These are phyloP conservation scores for Talinum fruticosum DNA, from an alignment of 148 eudicot species.

Conservation along the genomic window DNA sequence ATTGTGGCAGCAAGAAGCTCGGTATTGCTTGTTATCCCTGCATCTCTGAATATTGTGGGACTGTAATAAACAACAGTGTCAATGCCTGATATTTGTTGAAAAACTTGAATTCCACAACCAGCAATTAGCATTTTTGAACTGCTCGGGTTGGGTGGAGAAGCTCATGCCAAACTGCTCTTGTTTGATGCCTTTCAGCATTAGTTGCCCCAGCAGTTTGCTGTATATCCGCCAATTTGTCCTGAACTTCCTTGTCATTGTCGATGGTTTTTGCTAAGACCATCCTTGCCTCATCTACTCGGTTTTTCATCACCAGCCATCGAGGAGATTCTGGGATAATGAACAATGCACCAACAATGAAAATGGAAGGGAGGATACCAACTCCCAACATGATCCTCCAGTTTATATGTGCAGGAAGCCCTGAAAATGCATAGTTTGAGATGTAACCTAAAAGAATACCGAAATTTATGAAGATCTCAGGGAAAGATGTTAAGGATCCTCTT, in stretches of 20 bases:
- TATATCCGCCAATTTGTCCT: conserved; percentile 73
- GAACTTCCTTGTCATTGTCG: conserved; percentile 54
- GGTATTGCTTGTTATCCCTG: conserved; percentile 52
- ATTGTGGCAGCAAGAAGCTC: conserved; percentile 68
- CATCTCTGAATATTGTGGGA: conserved; percentile 63
- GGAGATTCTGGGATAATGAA: conserved; percentile 90
- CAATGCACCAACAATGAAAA: conserved; percentile 63
- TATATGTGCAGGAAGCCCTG: conserved; percentile 58
- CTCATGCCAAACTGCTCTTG: conserved; percentile 64
- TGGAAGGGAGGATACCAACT: conserved; percentile 75
- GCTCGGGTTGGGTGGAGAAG: conserved; percentile 60
- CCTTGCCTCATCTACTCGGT: conserved; percentile 70
- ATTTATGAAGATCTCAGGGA: conserved; percentile 86
- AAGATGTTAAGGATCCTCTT: conserved; percentile 82
- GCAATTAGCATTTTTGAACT: conserved; percentile 60
- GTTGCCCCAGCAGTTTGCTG: conserved; percentile 47
- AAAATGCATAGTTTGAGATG: conserved; percentile 69
- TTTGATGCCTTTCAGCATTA: conserved; percentile 37
- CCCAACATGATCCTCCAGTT: conserved; percentile 91
- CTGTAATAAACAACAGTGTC: conserved; percentile 82
- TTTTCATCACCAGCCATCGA: conserved; percentile 80
- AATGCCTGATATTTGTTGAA: conserved; percentile 86
- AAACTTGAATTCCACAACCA: conserved; percentile 80
- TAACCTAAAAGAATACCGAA: conserved; percentile 84
- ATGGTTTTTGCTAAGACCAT: conserved; percentile 54